Conservation (phyloP, 371 early-diverging fungal species). For the Dentiscutata heterogama region DNA sequence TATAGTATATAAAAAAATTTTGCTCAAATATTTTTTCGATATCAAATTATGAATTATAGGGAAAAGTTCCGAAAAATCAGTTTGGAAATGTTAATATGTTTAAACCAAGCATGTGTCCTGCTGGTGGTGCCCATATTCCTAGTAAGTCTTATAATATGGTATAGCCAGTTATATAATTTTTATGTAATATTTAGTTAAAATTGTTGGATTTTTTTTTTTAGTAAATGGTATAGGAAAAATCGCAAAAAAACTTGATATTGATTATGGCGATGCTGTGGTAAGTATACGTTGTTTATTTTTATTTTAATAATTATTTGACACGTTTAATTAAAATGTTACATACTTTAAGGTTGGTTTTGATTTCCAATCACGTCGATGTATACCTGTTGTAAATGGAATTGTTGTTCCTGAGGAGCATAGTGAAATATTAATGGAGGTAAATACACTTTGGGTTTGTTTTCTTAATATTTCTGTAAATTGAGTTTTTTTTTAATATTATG, state of each 20-base stretch:
- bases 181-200: neutral
- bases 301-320: neutral
- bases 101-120: constrained; percentile 83
- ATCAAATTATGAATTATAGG: constrained; percentile 54
- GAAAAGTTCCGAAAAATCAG: constrained; percentile 81
- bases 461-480: neutral
- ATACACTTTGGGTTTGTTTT: constrained; percentile 13
- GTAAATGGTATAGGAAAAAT: constrained; percentile 67
- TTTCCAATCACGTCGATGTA: constrained; percentile 69
- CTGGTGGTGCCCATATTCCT: constrained; percentile 81
- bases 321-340: neutral
- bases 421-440: constrained; percentile 71
- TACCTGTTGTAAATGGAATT: constrained; percentile 79
- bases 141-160: constrained; percentile 54
- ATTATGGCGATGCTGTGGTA: constrained; percentile 85
- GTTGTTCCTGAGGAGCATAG: constrained; percentile 73
- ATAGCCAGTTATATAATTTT: constrained; percentile 7
- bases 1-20: neutral
- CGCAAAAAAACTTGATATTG: constrained; percentile 79
- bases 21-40: constrained; percentile 1
- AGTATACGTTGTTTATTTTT: constrained; percentile 42
- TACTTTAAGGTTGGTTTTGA: constrained; percentile 74
- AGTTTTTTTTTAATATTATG: neutral
- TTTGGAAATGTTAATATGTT: constrained; percentile 90
- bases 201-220: constrained; percentile 43